Evolutionary conservation across 2,329 filamentous ascomycete genomes (phyloP), one percentile per base, ranked within the genome.

Genomic region (Colletotrichum falcatum): DNA sequence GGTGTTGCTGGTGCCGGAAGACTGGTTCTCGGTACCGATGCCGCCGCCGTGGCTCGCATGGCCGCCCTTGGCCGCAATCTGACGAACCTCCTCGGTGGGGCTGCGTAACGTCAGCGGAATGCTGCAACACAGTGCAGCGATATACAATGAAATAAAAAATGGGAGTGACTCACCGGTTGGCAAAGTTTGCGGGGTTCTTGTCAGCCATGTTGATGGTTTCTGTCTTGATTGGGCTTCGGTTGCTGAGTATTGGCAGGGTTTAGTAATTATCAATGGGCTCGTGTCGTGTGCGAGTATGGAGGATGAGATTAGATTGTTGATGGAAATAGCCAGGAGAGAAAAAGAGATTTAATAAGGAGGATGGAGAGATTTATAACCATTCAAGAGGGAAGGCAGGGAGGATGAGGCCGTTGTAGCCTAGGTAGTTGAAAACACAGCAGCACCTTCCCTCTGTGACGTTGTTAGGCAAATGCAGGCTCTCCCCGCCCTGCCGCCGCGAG

Each of bases 31-130:
- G 9, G 23, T 12, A 9, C 20, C 26, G 12, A 8, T 37, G 2
- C 80, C 81, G 2, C 80, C 78, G 9, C 63, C 62, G 73, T 82
- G 79, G 69, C 81, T 81, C 7, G 80, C 66, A 61, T 82, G 75
- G 18, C 82, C 82, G 20, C 82, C 82, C 74, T 83, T 83, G 61
- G 78, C 77, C 1, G 81, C 82, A 65, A 84, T 83, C 5, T 81
- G 11, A 8, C 30, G 53, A 2, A 55, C 53, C n/a, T 55, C 30
- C 2, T 55, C 53, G n/a, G 53, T 55, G 6, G 53, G 53, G n/a
- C 53, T 55, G 11, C 53, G 11, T 16, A 23, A 37, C 33, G 30
- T 55, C 20, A 37, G 33, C 7, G 6, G 23, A 7, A 12, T 54
- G 5, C 20, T 16, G 12, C 20, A 1, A 2, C 5, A 23, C 0